Evolutionary conservation across 129 eudicot species (phyloP).

Genomic region (Calendula officinalis): DNA sequence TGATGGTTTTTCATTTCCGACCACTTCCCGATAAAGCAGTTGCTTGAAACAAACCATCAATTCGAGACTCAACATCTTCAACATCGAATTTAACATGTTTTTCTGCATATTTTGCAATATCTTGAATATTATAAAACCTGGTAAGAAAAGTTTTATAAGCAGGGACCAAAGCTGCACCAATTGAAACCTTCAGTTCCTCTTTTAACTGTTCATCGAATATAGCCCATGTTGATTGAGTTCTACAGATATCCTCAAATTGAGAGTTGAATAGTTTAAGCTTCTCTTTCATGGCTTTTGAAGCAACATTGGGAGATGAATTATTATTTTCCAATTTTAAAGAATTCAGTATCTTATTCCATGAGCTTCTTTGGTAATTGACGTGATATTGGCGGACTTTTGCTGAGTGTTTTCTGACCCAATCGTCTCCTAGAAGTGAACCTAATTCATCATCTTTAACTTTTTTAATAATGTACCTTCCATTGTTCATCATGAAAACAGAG

Average conservation of each 20-base stretch:
- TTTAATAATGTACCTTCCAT: conserved; percentile 86
- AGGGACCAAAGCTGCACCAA: conserved; percentile 49
- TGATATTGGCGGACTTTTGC: conserved; percentile 83
- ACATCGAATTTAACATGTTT: conserved; percentile 63
- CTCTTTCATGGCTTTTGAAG: conserved; percentile 61
- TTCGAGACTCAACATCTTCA: conserved; percentile 77
- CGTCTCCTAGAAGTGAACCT: conserved; percentile 88
- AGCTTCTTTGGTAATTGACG: conserved; percentile 81
- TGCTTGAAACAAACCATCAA: conserved; percentile 68
- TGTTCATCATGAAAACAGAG: conserved; percentile 93
- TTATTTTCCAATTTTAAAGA: conserved; percentile 66
- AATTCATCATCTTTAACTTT: conserved; percentile 87
- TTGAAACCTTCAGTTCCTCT: conserved; percentile 72
- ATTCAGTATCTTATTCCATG: conserved; percentile 80
- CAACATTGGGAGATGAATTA: conserved; percentile 49
- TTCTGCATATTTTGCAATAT: conserved; percentile 64
- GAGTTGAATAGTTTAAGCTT: conserved; percentile 76
- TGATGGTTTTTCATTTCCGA: conserved; percentile 50
- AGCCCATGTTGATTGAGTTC: conserved; percentile 81
- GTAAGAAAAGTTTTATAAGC: conserved; percentile 68
- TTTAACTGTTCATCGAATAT: conserved; percentile 79
- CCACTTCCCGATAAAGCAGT: conserved; percentile 51
- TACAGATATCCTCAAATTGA: conserved; percentile 75
- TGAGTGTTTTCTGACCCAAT: conserved; percentile 84
- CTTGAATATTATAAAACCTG: conserved; percentile 57